These are phyloP conservation scores for Pterulicium gracile DNA, from an alignment of 1,284 basidiomycete species.

Conservation along the genomic window DNA sequence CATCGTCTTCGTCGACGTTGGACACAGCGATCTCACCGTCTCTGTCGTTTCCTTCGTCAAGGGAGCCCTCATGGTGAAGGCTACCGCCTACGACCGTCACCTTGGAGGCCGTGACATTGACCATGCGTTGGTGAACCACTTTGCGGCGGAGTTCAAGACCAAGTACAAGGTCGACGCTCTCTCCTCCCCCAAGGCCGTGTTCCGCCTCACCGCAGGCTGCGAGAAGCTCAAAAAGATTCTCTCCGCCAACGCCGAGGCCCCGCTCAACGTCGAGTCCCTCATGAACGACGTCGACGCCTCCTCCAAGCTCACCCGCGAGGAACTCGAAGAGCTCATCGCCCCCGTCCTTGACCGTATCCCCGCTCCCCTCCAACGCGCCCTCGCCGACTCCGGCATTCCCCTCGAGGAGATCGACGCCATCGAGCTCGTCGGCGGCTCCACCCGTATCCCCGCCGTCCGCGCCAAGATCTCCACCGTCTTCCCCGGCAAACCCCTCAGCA, in stretches of 20 bases:
- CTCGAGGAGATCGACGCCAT: conserved; percentile 88
- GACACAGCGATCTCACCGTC: conserved; percentile 82
- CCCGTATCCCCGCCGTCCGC: conserved; percentile 93
- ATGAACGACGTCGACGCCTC: conserved; percentile 92
- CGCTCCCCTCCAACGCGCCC: conserved; percentile 84
- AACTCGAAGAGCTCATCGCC: conserved; percentile 85
- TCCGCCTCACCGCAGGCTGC: conserved; percentile 78
- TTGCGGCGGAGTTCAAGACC: conserved; percentile 79
- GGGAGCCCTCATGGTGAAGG: conserved; percentile 79
- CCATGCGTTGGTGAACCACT: conserved; percentile 78
- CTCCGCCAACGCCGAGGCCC: conserved; percentile 76
- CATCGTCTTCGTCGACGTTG: conserved; percentile 88
- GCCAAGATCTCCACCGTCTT: conserved; percentile 85
- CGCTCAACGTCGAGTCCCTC: conserved; percentile 86
- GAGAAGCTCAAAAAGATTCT: conserved; percentile 73
- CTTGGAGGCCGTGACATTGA: conserved; percentile 93
- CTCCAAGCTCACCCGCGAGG: conserved; percentile 85
- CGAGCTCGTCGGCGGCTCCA: conserved; percentile 89
- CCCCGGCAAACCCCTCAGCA: conserved; percentile 66
- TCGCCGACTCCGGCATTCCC: conserved; percentile 85
- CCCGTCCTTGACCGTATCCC: conserved; percentile 88
- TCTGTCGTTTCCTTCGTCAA: conserved; percentile 86
- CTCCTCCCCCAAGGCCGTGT: conserved; percentile 80
- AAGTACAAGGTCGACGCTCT: conserved; percentile 96
- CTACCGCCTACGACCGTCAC: conserved; percentile 81